phyloP scores from a whole-genome alignment of 768 basidiomycete species.

The Boletellus emodensis region DNA sequence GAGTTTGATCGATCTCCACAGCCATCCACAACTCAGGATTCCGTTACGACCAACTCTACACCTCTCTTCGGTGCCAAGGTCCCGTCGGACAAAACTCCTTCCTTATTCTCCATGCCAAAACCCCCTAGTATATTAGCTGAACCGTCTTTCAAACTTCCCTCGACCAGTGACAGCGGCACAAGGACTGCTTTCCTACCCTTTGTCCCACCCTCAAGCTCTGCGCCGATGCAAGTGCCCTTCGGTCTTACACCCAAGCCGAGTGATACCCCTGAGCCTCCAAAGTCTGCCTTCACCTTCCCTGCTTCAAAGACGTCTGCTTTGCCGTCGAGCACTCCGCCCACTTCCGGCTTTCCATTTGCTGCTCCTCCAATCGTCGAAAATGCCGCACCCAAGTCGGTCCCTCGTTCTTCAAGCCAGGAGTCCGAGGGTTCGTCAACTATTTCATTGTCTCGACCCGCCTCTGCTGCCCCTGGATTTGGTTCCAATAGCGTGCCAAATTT shows the following conservation, averaged over 20 bases:
- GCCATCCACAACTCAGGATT: neutral
- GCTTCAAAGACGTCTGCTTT: constrained; percentile 4
- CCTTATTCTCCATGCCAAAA: constrained; percentile 31
- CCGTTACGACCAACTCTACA: constrained; percentile 8
- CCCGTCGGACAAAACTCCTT: constrained; percentile 14
- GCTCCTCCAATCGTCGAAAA: constrained; percentile 8
- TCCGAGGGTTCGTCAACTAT: constrained; percentile 3
- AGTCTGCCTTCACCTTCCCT: constrained; percentile 29
- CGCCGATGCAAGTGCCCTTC: constrained; percentile 11
- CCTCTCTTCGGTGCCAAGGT: constrained; percentile 11
- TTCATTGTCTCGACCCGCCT: constrained; percentile 8
- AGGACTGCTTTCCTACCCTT: constrained; percentile 23
- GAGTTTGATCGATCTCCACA: constrained; percentile 44
- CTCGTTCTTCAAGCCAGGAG: constrained; percentile 11
- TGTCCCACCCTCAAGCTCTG: constrained; percentile 17
- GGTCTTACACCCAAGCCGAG: constrained; percentile 15
- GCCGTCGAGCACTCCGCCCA: constrained; percentile 6
- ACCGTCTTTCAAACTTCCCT: constrained; percentile 6
- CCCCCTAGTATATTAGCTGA: constrained; percentile 27
- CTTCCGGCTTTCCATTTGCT: constrained; percentile 19
- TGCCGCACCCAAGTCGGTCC: constrained; percentile 1
- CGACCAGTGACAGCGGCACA: constrained; percentile 17
- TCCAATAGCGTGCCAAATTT: constrained; percentile 19
- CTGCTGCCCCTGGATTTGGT: constrained; percentile 14
- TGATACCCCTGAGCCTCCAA: constrained; percentile 23